phyloP scores from a whole-genome alignment of 2,329 filamentous ascomycete genomes.

The Fusarium odoratissimum region DNA sequence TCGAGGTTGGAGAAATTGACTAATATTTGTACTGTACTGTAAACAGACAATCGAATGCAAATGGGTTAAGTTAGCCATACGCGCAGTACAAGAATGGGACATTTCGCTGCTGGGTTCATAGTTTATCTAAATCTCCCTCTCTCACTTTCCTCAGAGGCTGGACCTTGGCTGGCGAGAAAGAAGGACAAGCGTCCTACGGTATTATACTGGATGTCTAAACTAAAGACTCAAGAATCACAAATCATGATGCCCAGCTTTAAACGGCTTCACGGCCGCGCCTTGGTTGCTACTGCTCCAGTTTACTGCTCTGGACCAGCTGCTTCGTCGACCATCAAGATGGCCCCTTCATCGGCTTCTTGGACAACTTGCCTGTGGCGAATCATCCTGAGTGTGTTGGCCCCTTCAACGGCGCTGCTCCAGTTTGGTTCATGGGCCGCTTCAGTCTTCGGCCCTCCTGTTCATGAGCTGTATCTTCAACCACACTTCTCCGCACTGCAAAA shows the following conservation, averaged over 20 bases:
- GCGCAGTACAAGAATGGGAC: constrained; percentile 27
- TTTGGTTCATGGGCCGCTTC: constrained; percentile 43
- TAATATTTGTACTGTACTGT: constrained; percentile 39
- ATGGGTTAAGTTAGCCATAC: constrained; percentile 37
- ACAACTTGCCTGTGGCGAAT: constrained; percentile 39
- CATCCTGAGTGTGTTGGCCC: constrained; percentile 40
- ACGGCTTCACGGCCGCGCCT: constrained; percentile 32
- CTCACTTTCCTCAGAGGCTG: constrained; percentile 27
- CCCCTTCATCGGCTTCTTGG: constrained; percentile 38
- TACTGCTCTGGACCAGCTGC: constrained; percentile 26
- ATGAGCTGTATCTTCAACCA: constrained; percentile 35
- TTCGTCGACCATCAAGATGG: constrained; percentile 34
- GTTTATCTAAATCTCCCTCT: constrained; percentile 5
- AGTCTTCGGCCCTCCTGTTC: constrained; percentile 43
- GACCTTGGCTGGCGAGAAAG: constrained; percentile 29
- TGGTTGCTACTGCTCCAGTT: constrained; percentile 23
- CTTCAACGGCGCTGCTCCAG: constrained; percentile 37
- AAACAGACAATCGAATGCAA: constrained; percentile 35
- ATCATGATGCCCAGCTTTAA: constrained; percentile 44
- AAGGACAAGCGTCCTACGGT: constrained; percentile 19
- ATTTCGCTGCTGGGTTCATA: constrained; percentile 2
- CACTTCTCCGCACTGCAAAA: constrained; percentile 35
- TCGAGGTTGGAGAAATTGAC: constrained; percentile 35
- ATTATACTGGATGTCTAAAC: not conserved
- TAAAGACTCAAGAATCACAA: constrained; percentile 15